Base-by-base conservation (phyloP, 2,329 filamentous ascomycete species). In the Botrytis paeoniae region DNA sequence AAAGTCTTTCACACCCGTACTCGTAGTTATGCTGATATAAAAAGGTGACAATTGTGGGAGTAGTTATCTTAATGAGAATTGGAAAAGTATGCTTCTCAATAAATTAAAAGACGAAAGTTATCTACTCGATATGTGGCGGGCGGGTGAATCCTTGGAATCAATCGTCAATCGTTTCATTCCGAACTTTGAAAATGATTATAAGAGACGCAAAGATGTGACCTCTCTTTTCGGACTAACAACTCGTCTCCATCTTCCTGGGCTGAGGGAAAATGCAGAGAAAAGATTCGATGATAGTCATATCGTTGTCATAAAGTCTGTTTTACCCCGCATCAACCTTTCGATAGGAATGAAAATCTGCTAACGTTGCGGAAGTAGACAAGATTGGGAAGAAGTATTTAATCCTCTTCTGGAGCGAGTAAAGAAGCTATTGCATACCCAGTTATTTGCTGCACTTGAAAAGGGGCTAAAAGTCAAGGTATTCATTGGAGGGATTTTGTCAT, bases 381-480 rank as follows among this genome's bases (percentile, higher is more conserved):
- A 78, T 43, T 76, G 73, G 60, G 48, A 73, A n/a, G 62, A 43
- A 4, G 74, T 76, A 2, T 77, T 75, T 37, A 20, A 72, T 14
- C 76, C 75, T 12, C 70, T 77, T 18, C 70, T 77, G 9, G 20
- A 70, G 12, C 71, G 74, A 10, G 72, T 74, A 14, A 69, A 54
- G 12, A 37, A 60, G 9, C 25, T 77, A 6, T 59, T 77, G 3
- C 35, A 59, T 35, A n/a, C 35, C 1, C 74, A 76, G 35, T 69
- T 76, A 18, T 63, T 71, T 22, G n/a, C 60, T 14, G 71, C 75
- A 0, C n/a, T 71, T 3, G 18, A 59, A 14, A 73, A 70, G 18
- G 57, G 62, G 3, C 70, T 74, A 32, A 51, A 69, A 48, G 62
- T 74, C 20, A 75, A 73, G 41, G 74, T 65, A 39, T 7, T n/a